Evolutionary conservation across 73 alveolate genomes (phyloP).

Genomic region (Vitrella brassicaformis): DNA sequence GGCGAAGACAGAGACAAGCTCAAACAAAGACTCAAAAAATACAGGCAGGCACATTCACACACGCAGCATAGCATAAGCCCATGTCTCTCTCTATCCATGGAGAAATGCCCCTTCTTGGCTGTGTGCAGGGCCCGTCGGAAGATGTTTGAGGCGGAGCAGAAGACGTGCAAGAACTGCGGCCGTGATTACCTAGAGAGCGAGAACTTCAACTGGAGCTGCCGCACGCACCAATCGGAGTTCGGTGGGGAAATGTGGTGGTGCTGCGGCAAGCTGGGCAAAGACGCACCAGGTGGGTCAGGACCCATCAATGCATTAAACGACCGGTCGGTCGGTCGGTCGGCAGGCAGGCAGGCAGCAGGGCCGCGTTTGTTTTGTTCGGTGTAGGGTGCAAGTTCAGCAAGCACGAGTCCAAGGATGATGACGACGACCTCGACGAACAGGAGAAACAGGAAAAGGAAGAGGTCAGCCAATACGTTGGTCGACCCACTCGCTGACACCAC

Average conservation of each 20-base stretch:
- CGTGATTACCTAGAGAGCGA: slow-evolving; percentile 40
- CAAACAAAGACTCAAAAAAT: not conserved
- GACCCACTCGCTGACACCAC: no score
- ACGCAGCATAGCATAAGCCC: no score
- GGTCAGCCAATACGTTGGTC: no score
- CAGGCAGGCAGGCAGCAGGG: no score
- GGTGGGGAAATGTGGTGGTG: slow-evolving; percentile 72
- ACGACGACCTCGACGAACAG: slow-evolving; percentile 34
- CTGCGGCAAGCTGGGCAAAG: slow-evolving; percentile 53
- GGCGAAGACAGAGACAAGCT: not conserved
- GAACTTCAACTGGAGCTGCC: slow-evolving; percentile 63
- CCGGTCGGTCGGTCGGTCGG: no score
- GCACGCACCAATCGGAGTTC: slow-evolving; percentile 48
- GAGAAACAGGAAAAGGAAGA: slow-evolving; percentile 8
- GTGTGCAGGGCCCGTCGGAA: no score
- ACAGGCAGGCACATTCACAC: not conserved
- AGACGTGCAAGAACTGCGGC: not conserved
- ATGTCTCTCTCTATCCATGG: no score
- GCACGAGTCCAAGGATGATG: slow-evolving; percentile 57
- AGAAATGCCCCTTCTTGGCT: no score
- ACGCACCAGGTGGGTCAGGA: no score
- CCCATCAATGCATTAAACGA: no score
- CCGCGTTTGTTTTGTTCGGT: no score
- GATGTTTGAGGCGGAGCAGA: not conserved
- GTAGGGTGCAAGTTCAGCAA: slow-evolving; percentile 55